phyloP scores from a whole-genome alignment of 2,329 filamentous ascomycete species.

The Penicillium thymicola region DNA sequence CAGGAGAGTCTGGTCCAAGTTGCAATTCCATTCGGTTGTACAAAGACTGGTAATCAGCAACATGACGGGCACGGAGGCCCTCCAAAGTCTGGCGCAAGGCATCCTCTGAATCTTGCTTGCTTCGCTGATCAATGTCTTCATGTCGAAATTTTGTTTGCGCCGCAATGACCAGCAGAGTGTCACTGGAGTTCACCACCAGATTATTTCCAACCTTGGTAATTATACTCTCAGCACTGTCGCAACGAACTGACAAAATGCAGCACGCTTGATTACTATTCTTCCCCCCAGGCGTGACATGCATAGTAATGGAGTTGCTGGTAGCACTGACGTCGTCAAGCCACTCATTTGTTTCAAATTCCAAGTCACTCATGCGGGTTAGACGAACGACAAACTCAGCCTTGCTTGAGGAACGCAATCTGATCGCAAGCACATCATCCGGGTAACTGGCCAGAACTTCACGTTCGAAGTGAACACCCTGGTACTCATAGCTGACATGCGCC shows the following conservation, averaged over 20 bases:
- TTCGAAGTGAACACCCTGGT: conserved; percentile 30
- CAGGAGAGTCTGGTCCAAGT: conserved; percentile 22
- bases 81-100: conserved; percentile 23
- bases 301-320: conserved; percentile 30
- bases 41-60: conserved; percentile 34
- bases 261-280: conserved; percentile 33
- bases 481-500: conserved; percentile 38
- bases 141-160: conserved; percentile 42
- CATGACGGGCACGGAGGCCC: conserved; percentile 29
- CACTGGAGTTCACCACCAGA: conserved; percentile 37
- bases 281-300: conserved; percentile 41
- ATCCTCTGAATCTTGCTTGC: conserved; percentile 28
- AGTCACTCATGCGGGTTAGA: conserved; percentile 38
- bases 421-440: conserved; percentile 41
- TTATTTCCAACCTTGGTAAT: conserved; percentile 36
- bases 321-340: conserved; percentile 40
- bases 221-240: conserved; percentile 26
- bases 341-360: conserved; percentile 46
- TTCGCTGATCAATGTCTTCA: conserved; percentile 21
- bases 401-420: conserved; percentile 28
- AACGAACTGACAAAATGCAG: conserved; percentile 30
- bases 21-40: conserved; percentile 32
- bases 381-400: conserved; percentile 31
- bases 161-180: conserved; percentile 38
- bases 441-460: conserved; percentile 45